Base-by-base conservation (phyloP, 345 rosid genomes). In the Ceriops decandra region DNA sequence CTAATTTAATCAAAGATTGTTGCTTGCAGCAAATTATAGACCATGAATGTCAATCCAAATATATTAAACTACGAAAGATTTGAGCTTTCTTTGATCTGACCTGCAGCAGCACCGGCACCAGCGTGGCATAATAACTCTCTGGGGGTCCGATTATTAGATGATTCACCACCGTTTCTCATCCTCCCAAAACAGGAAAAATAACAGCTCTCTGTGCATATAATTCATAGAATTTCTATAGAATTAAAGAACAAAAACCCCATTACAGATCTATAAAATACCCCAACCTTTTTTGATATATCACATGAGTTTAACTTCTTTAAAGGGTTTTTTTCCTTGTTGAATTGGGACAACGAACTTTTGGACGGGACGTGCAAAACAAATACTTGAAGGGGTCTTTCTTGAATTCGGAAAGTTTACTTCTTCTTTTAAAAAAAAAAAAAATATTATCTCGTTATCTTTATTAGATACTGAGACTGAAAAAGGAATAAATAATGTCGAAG, bases 71-170 rank as follows among this genome's bases (percentile, higher is more conserved):
- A 64, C 20, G n/a, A 64, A 2, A 57, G 56, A n/a, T 8, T 49
- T 22, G 19, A 36, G 62, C 42, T 70, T 57, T 20, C 27, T 8
- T 13, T 42, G 67, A 70, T 69, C 84, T 72, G 6, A 95, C 99
- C 97, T 22, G 97, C 97, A 17, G 95, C 75, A 42, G 96, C 99
- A 63, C 99, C 97, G 46, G 99, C 88, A 13, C 80, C 84, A 60
- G 87, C 99, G 74, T 88, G 80, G 76, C 80, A 76, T 19, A 84
- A 52, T 4, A 74, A 63, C 20, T 84, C 89, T 13, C 89, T 77
- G 60, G 77, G 58, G 66, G 67, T 80, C 46, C 74, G 72, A 76
- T 69, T 66, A 31, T 82, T 66, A n/a, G 62, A 62, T 1, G 84
- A 82, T 60, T 74, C 77, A 31, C 76, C 85, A 68, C 68, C 72